phyloP scores from a whole-genome alignment of 176 grass and related monocot genomes.

The Aegilops umbellulata region DNA sequence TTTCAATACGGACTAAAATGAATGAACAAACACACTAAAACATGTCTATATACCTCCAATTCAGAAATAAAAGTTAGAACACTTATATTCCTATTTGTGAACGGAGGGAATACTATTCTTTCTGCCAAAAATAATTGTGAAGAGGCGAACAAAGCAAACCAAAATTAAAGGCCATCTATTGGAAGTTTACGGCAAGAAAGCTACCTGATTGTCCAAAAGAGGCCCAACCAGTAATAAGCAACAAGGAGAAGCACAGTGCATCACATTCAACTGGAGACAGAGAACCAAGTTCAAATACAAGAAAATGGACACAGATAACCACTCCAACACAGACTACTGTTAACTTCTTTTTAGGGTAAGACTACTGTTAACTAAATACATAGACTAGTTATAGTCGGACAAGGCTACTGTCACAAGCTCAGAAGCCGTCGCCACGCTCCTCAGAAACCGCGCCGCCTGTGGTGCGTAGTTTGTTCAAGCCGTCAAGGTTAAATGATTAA shows the following conservation, averaged over 20 bases:
- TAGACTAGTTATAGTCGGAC: neutral
- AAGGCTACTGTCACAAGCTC: constrained; percentile 21
- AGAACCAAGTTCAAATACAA: neutral
- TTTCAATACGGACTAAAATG: too few species aligned
- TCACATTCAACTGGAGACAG: neutral
- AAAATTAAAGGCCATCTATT: neutral
- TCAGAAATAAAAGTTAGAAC: too few species aligned
- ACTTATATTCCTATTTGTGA: too few species aligned
- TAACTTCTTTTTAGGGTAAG: neutral
- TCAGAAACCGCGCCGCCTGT: constrained; percentile 42
- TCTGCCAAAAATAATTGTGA: too few species aligned
- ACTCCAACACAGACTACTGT: neutral
- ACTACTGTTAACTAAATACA: constrained; percentile 5
- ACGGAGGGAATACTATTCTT: too few species aligned
- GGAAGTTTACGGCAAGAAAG: neutral
- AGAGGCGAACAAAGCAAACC: too few species aligned
- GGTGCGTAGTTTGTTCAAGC: neutral
- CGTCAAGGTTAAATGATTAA: constrained; percentile 4
- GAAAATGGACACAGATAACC: neutral
- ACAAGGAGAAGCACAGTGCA: neutral
- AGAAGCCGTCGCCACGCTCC: constrained; percentile 47
- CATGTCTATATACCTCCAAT: too few species aligned
- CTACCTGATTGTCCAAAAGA: neutral
- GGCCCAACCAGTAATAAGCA: neutral
- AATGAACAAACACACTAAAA: too few species aligned